Percentiles rank a stretch among this genome's conserved stretches.
phyloP scores from a whole-genome alignment of 768 basidiomycete genomes.

The Tricholoma saponaceum region DNA sequence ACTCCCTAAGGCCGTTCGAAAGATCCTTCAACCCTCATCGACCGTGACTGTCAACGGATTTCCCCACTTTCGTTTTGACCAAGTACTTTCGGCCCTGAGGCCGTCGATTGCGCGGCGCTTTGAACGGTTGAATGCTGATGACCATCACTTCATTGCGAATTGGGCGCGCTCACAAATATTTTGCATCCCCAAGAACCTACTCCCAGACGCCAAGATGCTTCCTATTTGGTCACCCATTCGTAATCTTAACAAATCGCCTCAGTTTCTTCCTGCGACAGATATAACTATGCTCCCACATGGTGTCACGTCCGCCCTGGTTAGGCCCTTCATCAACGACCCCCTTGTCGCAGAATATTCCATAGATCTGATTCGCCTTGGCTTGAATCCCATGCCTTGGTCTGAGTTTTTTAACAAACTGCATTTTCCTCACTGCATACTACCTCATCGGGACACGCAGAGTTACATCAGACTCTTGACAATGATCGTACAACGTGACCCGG shows the following conservation, averaged over 20 bases:
- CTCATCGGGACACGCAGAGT: neutral
- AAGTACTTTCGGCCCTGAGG: conserved; percentile 13
- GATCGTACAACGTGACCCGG: neutral
- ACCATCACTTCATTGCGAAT: conserved; percentile 20
- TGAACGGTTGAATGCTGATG: conserved; percentile 11
- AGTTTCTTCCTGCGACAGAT: conserved; percentile 11
- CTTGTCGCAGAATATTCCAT: neutral
- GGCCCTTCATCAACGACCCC: conserved; percentile 1
- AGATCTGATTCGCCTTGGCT: neutral
- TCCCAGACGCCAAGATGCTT: conserved; percentile 19
- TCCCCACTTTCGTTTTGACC: conserved; percentile 9
- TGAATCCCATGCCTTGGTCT: neutral
- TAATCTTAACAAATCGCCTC: neutral
- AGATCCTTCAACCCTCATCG: conserved; percentile 9
- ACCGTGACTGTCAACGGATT: conserved; percentile 4
- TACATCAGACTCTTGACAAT: conserved; percentile 5
- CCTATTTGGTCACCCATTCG: conserved; percentile 29
- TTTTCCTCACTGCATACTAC: conserved; percentile 6
- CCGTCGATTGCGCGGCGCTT: conserved; percentile 6
- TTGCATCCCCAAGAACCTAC: conserved; percentile 4
- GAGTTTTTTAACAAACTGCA: conserved; percentile 1
- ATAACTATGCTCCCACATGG: conserved; percentile 20
- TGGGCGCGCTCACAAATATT: conserved; percentile 26
- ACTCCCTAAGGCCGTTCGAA: conserved; percentile 15
- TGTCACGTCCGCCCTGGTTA: conserved; percentile 5